Conservation (phyloP, 1,284 basidiomycete species). For the Fomitopsis pinicola region DNA sequence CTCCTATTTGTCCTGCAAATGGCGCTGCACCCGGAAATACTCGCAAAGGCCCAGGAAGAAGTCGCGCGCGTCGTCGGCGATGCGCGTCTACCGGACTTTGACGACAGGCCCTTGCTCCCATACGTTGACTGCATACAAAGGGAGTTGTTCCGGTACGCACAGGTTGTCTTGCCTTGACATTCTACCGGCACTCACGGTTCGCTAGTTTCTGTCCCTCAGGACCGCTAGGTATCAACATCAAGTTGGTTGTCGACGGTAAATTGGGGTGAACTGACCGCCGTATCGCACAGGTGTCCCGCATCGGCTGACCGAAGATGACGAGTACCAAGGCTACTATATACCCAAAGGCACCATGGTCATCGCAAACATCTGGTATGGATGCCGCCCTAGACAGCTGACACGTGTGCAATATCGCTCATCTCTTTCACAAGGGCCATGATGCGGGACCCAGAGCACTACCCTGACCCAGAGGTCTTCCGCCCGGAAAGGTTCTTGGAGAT, state of each 20-base stretch:
- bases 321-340: conserved; percentile 17
- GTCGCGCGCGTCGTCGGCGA: conserved; percentile 33
- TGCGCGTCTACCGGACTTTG: conserved; percentile 39
- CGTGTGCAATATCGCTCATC: neutral
- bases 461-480: conserved; percentile 11
- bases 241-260: neutral
- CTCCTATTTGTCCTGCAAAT: conserved; percentile 41
- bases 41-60: conserved; percentile 39
- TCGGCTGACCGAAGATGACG: conserved; percentile 13
- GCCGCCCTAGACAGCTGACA: neutral
- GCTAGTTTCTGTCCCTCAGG: neutral
- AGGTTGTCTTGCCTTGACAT: neutral
- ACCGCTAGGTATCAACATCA: neutral
- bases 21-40: conserved; percentile 44
- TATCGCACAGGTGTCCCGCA: conserved; percentile 15
- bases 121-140: conserved; percentile 31
- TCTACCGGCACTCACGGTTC: neutral
- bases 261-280: neutral
- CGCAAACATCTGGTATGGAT: conserved; percentile 14
- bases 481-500: conserved; percentile 31
- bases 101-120: conserved; percentile 43
- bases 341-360: conserved; percentile 19
- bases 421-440: conserved; percentile 17
- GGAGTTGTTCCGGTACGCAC: conserved; percentile 25
- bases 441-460: conserved; percentile 13